Base-by-base conservation (phyloP, 2,329 filamentous ascomycete genomes). In the Diaporthe helianthi region DNA sequence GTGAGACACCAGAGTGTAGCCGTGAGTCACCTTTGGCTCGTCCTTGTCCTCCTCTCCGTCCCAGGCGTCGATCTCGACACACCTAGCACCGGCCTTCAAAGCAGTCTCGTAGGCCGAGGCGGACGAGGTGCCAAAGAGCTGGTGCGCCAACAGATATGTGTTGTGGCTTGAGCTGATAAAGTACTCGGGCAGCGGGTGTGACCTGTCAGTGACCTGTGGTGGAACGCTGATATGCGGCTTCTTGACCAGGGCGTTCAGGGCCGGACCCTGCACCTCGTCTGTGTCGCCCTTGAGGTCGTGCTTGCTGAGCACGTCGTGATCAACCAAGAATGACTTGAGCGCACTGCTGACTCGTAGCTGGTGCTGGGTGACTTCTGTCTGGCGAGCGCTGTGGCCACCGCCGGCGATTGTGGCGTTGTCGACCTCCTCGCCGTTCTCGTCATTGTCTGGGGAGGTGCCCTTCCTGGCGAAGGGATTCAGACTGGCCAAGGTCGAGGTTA, bases 51-150 rank as follows among this genome's bases (percentile, higher is more conserved):
- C 85, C 46, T 85, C 81, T 58, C 90, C 83, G 74, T 92, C 89
- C 90, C 90, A 93, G 1, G 88, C 90, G 75, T 92, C 90, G 66
- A 92, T 92, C 78, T 93, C 90, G 46, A 93, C 89, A 73, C 90
- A 93, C 8, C 90, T 83, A 2, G 89, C 89, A 1, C 90, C 90
- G 0, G 88, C 86, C 36, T 79, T 81, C 19, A 93, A 80, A 0
- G 89, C 88, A 7, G 83, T 87, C 74, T 89, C 84, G 75, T 93
- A 93, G 0, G 89, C 90, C 4, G 83, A 80, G 9, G 88, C 88
- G 3, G 86, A 87, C 1, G 89, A 90, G 26, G 81, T 81, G 5
- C 90, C 90, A 73, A 84, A 90, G 2, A 93, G 85, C 79, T 93
- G 90, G 76, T 92, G 89, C 0, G 89, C 90, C 74, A 89, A 82